Conservation (phyloP, 495 filamentous ascomycete species). For the Aspergillus asperescens region DNA sequence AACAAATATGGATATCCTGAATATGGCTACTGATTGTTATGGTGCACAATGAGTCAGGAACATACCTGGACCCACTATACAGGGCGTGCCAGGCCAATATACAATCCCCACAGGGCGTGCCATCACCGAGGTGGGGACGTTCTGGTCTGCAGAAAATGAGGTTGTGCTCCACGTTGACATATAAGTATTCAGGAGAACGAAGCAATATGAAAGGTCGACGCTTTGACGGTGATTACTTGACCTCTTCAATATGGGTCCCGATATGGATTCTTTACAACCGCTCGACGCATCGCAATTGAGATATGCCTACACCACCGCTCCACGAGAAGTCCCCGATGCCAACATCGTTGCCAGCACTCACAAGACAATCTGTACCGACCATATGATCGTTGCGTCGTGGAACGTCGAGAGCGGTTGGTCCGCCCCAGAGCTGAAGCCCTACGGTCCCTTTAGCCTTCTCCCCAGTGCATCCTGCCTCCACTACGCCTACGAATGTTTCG, state of each 20-base stretch:
- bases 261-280: background rate
- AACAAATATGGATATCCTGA: too few species aligned
- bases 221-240: too few species aligned
- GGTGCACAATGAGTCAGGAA: too few species aligned
- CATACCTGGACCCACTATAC: too few species aligned
- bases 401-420: constrained; percentile 57
- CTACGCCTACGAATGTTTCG: constrained; percentile 21
- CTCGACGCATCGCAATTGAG: background rate
- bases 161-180: too few species aligned
- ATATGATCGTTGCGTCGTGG: constrained; percentile 74
- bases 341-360: background rate
- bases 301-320: background rate
- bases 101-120: too few species aligned
- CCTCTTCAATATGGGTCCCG: background rate
- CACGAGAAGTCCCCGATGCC: background rate
- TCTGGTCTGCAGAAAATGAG: too few species aligned
- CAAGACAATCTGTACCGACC: constrained; percentile 42
- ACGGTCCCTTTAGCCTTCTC: constrained; percentile 66
- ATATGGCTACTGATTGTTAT: too few species aligned
- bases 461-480: constrained; percentile 56
- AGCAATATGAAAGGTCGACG: too few species aligned
- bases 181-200: too few species aligned
- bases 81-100: too few species aligned
- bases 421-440: constrained; percentile 63
- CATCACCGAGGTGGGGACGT: too few species aligned